Evolutionary conservation across 2,329 filamentous ascomycete genomes (phyloP).

Genomic region (Calonectria ilicicola): DNA sequence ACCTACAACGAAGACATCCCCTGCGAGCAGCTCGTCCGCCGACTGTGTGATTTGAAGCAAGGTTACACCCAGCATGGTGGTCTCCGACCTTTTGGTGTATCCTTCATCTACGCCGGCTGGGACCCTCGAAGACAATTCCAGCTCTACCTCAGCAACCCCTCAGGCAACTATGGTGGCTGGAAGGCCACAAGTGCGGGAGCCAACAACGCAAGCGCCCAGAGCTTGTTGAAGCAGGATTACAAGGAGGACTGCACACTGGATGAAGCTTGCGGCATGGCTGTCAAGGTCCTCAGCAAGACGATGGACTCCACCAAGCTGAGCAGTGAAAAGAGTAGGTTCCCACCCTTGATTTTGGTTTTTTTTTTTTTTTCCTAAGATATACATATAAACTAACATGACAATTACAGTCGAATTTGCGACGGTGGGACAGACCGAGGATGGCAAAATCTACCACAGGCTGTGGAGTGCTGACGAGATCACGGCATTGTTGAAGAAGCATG

Average conservation of each 20-base stretch:
- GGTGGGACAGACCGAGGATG: slow-evolving; percentile 93
- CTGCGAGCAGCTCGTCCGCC: slow-evolving; percentile 97
- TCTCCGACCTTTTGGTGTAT: slow-evolving; percentile 96
- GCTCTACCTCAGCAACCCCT: slow-evolving; percentile 98
- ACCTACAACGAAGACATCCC: slow-evolving; percentile 99
- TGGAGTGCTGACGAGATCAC: slow-evolving; percentile 98
- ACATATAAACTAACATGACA: background rate
- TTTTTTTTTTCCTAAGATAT: background rate
- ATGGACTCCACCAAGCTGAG: slow-evolving; percentile 99
- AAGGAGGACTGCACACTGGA: slow-evolving; percentile 97
- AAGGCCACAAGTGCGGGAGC: slow-evolving; percentile 98
- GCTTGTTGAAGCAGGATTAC: slow-evolving; percentile 98
- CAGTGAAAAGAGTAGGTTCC: slow-evolving; percentile 92
- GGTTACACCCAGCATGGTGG: slow-evolving; percentile 99
- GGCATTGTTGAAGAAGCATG: slow-evolving; percentile 92
- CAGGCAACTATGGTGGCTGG: slow-evolving; percentile 99
- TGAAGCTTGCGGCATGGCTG: slow-evolving; percentile 96
- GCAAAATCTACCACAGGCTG: slow-evolving; percentile 97
- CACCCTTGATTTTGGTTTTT: background rate
- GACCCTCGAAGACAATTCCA: slow-evolving; percentile 97
- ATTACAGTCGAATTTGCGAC: slow-evolving; percentile 93
- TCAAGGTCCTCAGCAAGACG: slow-evolving; percentile 99
- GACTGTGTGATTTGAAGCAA: slow-evolving; percentile 97
- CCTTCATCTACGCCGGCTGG: slow-evolving; percentile 99
- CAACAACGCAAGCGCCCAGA: slow-evolving; percentile 98